phyloP scores from a whole-genome alignment of 2,329 filamentous ascomycete species.

The Setomelanomma holmii region DNA sequence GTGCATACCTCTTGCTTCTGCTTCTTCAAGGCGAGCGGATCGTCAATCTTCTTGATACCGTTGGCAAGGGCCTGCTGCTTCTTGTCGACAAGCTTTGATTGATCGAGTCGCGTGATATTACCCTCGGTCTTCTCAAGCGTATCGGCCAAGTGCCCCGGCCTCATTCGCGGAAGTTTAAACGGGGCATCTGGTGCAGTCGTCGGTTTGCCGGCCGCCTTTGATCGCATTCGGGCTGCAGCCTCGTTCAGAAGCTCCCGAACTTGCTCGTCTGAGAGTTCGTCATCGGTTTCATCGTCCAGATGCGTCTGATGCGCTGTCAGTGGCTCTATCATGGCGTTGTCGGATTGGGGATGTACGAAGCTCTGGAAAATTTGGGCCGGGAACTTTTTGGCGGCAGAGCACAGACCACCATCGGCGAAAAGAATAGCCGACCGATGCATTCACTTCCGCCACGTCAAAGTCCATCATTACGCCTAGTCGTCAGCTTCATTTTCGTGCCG shows the following conservation, averaged over 20 bases:
- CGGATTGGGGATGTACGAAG: conserved; percentile 28
- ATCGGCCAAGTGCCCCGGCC: conserved; percentile 55
- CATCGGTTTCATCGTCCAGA: conserved; percentile 45
- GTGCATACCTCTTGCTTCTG: conserved; percentile 59
- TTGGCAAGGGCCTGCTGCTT: conserved; percentile 57
- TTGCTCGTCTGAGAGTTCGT: conserved; percentile 67
- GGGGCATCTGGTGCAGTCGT: conserved; percentile 31
- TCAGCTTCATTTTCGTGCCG: conserved; percentile 32
- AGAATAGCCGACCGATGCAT: not conserved
- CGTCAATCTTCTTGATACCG: conserved; percentile 61
- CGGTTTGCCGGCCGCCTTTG: conserved; percentile 46
- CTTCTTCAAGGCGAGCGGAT: conserved; percentile 57
- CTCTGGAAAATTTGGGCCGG: conserved; percentile 28
- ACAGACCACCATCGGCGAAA: conserved; percentile 16
- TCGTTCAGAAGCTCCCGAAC: conserved; percentile 69
- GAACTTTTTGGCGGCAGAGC: conserved; percentile 34
- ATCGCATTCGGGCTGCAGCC: conserved; percentile 65
- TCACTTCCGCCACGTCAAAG: conserved; percentile 16
- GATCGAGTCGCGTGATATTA: conserved; percentile 62
- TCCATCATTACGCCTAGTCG: conserved; percentile 3
- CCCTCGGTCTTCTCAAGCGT: conserved; percentile 63
- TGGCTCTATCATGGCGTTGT: conserved; percentile 43
- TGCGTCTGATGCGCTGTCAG: conserved; percentile 46
- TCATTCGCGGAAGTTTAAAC: conserved; percentile 60
- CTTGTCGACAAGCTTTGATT: conserved; percentile 57